Evolutionary conservation across 1,139 yeast species (phyloP), one percentile per base, ranked within the genome.

Genomic region (Hyphopichia wangnamkhiaoensis): DNA sequence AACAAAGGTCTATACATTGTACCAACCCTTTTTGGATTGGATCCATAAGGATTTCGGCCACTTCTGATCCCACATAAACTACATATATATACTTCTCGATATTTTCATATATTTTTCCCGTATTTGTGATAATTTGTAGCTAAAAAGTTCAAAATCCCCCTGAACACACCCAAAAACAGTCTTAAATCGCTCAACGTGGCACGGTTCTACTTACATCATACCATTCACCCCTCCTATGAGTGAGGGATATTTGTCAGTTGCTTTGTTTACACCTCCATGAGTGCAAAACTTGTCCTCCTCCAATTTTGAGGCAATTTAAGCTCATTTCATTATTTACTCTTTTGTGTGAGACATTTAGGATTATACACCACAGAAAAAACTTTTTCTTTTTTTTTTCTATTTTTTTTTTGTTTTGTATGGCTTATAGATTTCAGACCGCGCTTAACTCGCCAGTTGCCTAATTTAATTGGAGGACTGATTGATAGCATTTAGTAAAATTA

Each of bases 351-450:
- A n/a, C n/a, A n/a, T n/a, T n/a, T n/a, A n/a, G n/a, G n/a, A n/a
- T n/a, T n/a, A n/a, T n/a, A n/a, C n/a, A n/a, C n/a, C n/a, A n/a
- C n/a, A n/a, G n/a, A n/a, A n/a, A n/a, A n/a, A n/a, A n/a, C n/a
- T n/a, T n/a, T 21, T 10, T 21, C 24, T 21, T 21, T 10, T 21
- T 10, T 21, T 21, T 10, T 21, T 10, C 10, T 21, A 5, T 33
- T 16, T 9, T 6, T 12, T 27, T 33, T 28, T 19, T 35, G 24
- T 33, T 33, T 21, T 21, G 10, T 21, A 21, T 21, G 10, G 10
- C 7, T 16, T 39, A 43, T 64, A 56, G 74, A 68, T 68, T 59
- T 58, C 47, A 52, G 47, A 68, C 71, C 73, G 74, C 74, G 74
- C 71, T 64, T 30, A 34, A 19, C 10, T 29, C n/a, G 24, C n/a